Evolutionary conservation across 139 green algal genomes (phyloP), one percentile per base, ranked within the genome.

Genomic region (Chlamydomonas urium): DNA sequence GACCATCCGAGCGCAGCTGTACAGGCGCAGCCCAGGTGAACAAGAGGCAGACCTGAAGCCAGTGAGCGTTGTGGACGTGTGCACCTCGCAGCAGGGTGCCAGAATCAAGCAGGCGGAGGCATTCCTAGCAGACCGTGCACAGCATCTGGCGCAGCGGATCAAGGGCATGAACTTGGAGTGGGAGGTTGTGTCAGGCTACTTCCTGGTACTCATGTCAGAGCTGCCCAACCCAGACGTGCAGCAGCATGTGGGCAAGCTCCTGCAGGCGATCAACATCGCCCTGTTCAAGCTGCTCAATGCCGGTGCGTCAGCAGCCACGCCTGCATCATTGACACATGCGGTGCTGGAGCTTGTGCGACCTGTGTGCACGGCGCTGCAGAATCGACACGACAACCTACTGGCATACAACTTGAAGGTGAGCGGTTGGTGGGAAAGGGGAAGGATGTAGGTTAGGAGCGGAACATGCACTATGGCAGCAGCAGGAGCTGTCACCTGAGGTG

Each of bases 51-150:
- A 48, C 4, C 61, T 36, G 36, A 8, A 58, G 38, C 38, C 65
- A 4, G 65, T 56, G 10, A 47, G 37, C 14, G 37, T 71, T 2
- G 2, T 71, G 17, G 65, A 71, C 4, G 26, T 71, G n/a, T 60
- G 65, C 42, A 21, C 38, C 8, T 42, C 37, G 2, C 23, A 58
- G 3, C 17, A 34, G 4, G 37, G 3, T 2, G 21, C 5, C 37
- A 56, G 29, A n/a, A 61, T 71, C 38, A 71, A 71, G 65, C 37
- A 33, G 2, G 36, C 65, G 17, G 65, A 71, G 26, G n/a, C 24
- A 2, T 24, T 60, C 4, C 23, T 71, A 8, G 65, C 29, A 3
- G 37, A 56, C 23, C 65, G 65, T 3, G 38, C 65, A 23, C n/a
- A 71, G 38, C 38, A 56, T 4, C 65, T 71, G 26, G 65, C 65